Conservation (phyloP, 2,329 filamentous ascomycete genomes). For the Cladosporium sphaerospermum region DNA sequence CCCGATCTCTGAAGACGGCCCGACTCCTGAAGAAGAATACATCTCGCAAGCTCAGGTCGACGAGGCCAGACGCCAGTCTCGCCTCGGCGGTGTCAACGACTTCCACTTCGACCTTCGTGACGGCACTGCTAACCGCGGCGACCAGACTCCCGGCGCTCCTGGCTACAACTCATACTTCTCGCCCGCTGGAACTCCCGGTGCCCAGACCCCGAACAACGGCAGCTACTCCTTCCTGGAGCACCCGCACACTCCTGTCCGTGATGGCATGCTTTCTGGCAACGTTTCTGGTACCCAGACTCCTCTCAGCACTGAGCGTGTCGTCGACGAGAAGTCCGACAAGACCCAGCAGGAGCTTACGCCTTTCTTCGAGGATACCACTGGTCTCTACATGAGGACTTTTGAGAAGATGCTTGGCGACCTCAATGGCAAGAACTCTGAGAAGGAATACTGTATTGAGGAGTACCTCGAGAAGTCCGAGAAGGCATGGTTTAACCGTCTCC, state of each 20-base stretch:
- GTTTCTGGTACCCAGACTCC: constrained; percentile 21
- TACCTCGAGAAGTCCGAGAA: constrained; percentile 61
- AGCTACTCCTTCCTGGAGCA: constrained; percentile 24
- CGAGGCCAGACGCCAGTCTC: constrained; percentile 27
- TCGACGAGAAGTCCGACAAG: constrained; percentile 57
- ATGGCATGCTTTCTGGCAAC: constrained; percentile 13
- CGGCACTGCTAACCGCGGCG: constrained; percentile 17
- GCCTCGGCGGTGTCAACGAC: constrained; percentile 21
- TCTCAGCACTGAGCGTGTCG: constrained; percentile 51
- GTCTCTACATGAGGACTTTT: constrained; percentile 55
- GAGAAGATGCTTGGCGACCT: constrained; percentile 52
- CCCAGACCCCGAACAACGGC: constrained; percentile 18
- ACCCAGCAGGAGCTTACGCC: constrained; percentile 59
- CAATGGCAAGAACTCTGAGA: constrained; percentile 52
- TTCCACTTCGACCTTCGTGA: constrained; percentile 28
- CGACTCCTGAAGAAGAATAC: constrained; percentile 24
- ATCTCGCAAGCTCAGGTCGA: constrained; percentile 27
- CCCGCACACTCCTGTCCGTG: constrained; percentile 22
- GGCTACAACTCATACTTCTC: constrained; percentile 20
- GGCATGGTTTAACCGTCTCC: constrained; percentile 57
- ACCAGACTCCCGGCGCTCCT: neutral
- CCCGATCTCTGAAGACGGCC: neutral
- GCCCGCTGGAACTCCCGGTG: constrained; percentile 15
- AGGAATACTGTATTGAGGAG: constrained; percentile 57
- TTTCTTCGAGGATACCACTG: constrained; percentile 60